A percentile compares a stretch with the other conserved stretches of the same genome.
Evolutionary conservation across 1,284 basidiomycete species (phyloP).

Genomic region (Pseudozyma hubeiensis): DNA sequence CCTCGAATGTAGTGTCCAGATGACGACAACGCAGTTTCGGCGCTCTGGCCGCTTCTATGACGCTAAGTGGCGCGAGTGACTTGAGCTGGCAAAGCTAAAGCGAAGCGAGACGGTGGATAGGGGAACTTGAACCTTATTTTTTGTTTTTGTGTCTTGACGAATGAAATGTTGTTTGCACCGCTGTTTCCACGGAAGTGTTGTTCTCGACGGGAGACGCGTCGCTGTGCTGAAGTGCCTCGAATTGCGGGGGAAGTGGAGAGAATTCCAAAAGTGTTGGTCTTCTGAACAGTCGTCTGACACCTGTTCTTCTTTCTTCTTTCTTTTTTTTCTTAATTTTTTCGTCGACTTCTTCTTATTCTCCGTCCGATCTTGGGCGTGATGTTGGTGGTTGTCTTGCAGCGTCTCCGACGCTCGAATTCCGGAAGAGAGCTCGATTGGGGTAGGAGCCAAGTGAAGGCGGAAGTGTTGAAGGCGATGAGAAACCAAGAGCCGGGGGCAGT

Average conservation of each 20-base stretch:
- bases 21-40: too few relatives aligned
- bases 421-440: too few relatives aligned
- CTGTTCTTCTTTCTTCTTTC: neutral
- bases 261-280: conserved; percentile 20
- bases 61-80: neutral
- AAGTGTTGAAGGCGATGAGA: too few relatives aligned
- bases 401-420: neutral
- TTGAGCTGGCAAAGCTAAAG: neutral
- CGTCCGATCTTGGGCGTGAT: neutral
- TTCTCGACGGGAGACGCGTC: conserved; percentile 19
- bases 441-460: too few relatives aligned
- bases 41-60: too few relatives aligned
- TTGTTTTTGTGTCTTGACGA: neutral
- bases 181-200: conserved; percentile 17
- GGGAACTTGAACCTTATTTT: conserved; percentile 20
- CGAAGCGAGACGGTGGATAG: conserved; percentile 1
- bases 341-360: neutral
- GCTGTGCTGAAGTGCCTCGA: conserved; percentile 1
- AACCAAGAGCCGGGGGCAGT: neutral
- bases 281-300: neutral
- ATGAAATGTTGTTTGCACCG: neutral
- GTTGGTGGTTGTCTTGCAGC: neutral
- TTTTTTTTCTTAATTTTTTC: conserved; percentile 6
- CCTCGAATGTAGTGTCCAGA: too few relatives aligned
- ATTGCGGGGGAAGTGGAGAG: neutral